Base-by-base conservation (phyloP, 768 basidiomycete species). In the Suillus paluster region DNA sequence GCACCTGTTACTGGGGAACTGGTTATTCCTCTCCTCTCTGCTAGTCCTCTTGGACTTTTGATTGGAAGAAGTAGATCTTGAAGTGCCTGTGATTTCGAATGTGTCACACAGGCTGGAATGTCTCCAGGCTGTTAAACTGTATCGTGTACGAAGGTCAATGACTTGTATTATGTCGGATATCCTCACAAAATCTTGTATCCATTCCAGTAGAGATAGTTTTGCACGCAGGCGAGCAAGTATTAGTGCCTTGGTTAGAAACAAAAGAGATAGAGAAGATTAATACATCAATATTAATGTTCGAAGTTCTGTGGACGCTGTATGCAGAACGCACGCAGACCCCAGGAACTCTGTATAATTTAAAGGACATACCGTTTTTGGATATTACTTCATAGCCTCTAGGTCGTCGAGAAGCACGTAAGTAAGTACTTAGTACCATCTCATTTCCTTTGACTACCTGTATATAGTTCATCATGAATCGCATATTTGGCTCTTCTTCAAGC, bases 401-500 rank as follows among this genome's bases (percentile, higher is more conserved):
- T 19, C 48, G 7, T n/a, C n/a, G n/a, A n/a, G n/a, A n/a, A n/a
- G n/a, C n/a, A n/a, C n/a, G n/a, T n/a, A n/a, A n/a, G n/a, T n/a
- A n/a, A n/a, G n/a, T 25, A 11, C 21, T 15, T 7, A 53, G 30
- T n/a, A 30, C 30, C 33, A 25, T 17, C 21, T 42, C 30, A n/a
- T 30, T 50, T n/a, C 17, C 48, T 30, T 30, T 11, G 10, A 50
- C 36, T 49, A 38, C 27, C 36, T 39, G 42, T 39, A 27, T 27
- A 38, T n/a, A 59, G n/a, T 38, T n/a, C 2, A 66, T 34, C 66
- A 94, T 95, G 93, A 94, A 95, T 74, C 86, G 93, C 62, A 88
- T 95, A 70, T 95, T 95, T 75, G 93, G 93, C 53, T 70, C 83
- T 1, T 89, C 92, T 25, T 66, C 86, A 9, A 82, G 82, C 75